These are phyloP conservation scores for Huntiella savannae DNA, from an alignment of 2,329 filamentous ascomycete species.

Conservation along the genomic window DNA sequence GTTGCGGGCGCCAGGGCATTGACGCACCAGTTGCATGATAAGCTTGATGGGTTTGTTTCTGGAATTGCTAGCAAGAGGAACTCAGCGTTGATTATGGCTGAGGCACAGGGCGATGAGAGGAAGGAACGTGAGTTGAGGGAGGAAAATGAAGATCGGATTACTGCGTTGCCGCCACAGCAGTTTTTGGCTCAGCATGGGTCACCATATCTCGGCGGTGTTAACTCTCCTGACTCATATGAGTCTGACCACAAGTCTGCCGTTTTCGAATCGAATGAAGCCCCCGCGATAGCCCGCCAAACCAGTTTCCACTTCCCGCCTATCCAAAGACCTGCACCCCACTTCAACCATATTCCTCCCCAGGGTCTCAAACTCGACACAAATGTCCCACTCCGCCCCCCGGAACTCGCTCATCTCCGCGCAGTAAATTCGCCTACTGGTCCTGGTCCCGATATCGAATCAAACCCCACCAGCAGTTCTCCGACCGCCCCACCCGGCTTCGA, in stretches of 20 bases:
- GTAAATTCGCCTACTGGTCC: slow-evolving; percentile 19
- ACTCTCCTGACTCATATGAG: slow-evolving; percentile 5
- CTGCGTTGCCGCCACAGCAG: slow-evolving; percentile 54
- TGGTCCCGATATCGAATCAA: no score
- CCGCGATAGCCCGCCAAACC: slow-evolving; percentile 17
- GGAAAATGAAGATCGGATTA: slow-evolving; percentile 71
- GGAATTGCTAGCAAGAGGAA: slow-evolving; percentile 74
- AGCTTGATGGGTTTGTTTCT: slow-evolving; percentile 71
- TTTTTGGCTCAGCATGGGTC: slow-evolving; percentile 19
- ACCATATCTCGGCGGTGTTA: background rate
- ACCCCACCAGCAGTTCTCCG: slow-evolving; percentile 26
- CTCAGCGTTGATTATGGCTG: slow-evolving; percentile 63
- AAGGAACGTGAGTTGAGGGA: slow-evolving; percentile 59
- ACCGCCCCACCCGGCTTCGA: slow-evolving; percentile 47
- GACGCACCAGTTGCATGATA: slow-evolving; percentile 64
- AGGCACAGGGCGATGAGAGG: slow-evolving; percentile 61
- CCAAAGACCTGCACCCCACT: slow-evolving; percentile 32
- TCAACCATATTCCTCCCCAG: slow-evolving; percentile 34
- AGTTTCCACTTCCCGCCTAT: slow-evolving; percentile 42
- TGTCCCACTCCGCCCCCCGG: slow-evolving; percentile 26
- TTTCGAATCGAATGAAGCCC: background rate
- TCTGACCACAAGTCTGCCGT: slow-evolving; percentile 1
- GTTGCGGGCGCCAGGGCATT: slow-evolving; percentile 32
- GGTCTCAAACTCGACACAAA: slow-evolving; percentile 13
- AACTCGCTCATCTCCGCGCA: slow-evolving; percentile 38